phyloP scores from a whole-genome alignment of 2,329 filamentous ascomycete species.

The Nemania sp. region DNA sequence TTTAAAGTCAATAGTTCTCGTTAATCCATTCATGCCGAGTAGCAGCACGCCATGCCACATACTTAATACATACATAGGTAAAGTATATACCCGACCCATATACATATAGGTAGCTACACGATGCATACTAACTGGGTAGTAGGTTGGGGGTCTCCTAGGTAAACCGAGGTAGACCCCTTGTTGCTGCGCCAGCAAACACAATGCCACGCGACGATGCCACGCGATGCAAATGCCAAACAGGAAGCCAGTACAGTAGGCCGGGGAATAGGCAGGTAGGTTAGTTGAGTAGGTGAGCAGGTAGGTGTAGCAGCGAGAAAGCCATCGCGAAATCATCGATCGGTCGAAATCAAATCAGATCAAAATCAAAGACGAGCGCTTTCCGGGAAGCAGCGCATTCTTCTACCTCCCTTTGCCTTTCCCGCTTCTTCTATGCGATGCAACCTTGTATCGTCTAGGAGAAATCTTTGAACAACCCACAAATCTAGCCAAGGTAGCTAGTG shows the following conservation, averaged over 20 bases:
- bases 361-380: neutral
- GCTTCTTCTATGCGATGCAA: neutral
- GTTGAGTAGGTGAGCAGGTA: neutral
- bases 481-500: constrained; percentile 26
- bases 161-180: neutral
- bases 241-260: neutral
- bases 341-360: no score
- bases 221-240: constrained; percentile 14
- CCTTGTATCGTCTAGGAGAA: neutral
- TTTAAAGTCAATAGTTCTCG: no score
- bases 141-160: no score
- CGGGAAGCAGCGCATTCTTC: neutral
- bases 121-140: no score
- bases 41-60: neutral
- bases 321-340: no score
- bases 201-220: constrained; percentile 12
- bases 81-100: neutral
- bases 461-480: neutral
- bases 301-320: no score
- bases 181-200: neutral
- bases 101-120: neutral
- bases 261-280: neutral
- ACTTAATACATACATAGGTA: neutral
- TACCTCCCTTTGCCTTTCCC: neutral
- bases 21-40: neutral